Percentiles rank a stretch among this genome's conserved stretches.
These are phyloP conservation scores for Bruguiera parviflora DNA, from an alignment of 345 rosid species.

Conservation along the genomic window DNA sequence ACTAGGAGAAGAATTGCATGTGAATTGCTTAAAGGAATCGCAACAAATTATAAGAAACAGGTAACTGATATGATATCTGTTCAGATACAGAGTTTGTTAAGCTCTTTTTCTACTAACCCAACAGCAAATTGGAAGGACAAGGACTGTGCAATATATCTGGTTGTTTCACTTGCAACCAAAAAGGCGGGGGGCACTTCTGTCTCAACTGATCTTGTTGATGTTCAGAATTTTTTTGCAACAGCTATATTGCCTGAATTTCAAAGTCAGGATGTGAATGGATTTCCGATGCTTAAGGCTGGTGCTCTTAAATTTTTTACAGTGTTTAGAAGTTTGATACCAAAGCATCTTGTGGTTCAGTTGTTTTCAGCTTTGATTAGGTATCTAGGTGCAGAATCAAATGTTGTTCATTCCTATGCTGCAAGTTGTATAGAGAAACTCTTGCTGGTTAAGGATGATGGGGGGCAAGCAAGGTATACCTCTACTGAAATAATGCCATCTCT, in stretches of 20 bases:
- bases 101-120: conserved; percentile 64
- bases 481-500: conserved; percentile 64
- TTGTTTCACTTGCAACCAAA: conserved; percentile 82
- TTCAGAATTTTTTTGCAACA: conserved; percentile 66
- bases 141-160: conserved; percentile 93
- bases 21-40: conserved; percentile 92
- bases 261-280: conserved; percentile 67
- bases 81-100: conserved; percentile 72
- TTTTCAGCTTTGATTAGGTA: conserved; percentile 70
- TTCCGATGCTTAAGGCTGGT: conserved; percentile 94
- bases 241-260: conserved; percentile 84
- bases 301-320: conserved; percentile 80
- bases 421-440: conserved; percentile 90
- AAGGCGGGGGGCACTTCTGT: conserved; percentile 78
- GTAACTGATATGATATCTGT: conserved; percentile 65
- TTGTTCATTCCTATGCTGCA: conserved; percentile 98
- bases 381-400: conserved; percentile 77
- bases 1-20: conserved; percentile 98
- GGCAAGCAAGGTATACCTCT: conserved; percentile 56
- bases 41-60: conserved; percentile 65
- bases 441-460: conserved; percentile 91
- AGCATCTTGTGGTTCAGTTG: conserved; percentile 58
- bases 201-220: conserved; percentile 85
- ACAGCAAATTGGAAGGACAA: conserved; percentile 84
- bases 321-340: conserved; percentile 75